A percentile compares a stretch with the other conserved stretches of the same genome.
These are phyloP conservation scores for Catenaria anguillulae DNA, from an alignment of 371 early-diverging fungal genomes.

Conservation along the genomic window DNA sequence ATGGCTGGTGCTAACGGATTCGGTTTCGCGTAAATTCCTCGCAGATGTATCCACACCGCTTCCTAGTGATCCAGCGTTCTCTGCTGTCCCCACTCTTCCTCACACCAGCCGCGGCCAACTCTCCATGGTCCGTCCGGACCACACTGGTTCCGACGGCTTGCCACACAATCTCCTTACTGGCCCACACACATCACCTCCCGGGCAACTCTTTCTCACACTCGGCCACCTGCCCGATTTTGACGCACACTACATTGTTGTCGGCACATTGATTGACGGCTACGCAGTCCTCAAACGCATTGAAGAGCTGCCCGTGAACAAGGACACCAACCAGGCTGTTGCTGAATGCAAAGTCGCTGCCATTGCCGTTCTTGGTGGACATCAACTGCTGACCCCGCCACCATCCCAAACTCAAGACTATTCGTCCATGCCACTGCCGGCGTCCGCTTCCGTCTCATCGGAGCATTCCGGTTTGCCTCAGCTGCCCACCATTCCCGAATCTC, in stretches of 20 bases:
- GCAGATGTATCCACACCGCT: too few species aligned
- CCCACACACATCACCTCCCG: background rate
- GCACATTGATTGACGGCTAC: background rate
- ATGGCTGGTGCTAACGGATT: too few species aligned
- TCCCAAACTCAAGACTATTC: too few species aligned
- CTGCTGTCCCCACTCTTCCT: background rate
- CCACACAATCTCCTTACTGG: background rate
- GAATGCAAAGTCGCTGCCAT: too few species aligned
- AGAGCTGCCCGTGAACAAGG: background rate
- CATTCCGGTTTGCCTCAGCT: too few species aligned
- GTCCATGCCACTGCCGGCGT: too few species aligned
- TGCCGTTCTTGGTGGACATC: too few species aligned
- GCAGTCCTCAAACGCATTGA: background rate
- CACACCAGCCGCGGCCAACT: background rate
- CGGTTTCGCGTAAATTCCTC: too few species aligned
- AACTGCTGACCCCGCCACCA: too few species aligned
- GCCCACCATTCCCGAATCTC: too few species aligned
- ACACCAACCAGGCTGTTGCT: background rate
- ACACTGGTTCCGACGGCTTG: background rate
- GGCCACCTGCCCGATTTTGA: conserved; percentile 4
- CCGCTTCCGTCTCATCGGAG: too few species aligned
- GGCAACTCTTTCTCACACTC: background rate
- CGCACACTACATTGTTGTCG: background rate
- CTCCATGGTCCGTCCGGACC: background rate
- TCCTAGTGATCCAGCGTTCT: too few species aligned